These are phyloP conservation scores for Hemisphaericaspora xylanilytica DNA, from an alignment of 1,139 yeast species.

Conservation along the genomic window DNA sequence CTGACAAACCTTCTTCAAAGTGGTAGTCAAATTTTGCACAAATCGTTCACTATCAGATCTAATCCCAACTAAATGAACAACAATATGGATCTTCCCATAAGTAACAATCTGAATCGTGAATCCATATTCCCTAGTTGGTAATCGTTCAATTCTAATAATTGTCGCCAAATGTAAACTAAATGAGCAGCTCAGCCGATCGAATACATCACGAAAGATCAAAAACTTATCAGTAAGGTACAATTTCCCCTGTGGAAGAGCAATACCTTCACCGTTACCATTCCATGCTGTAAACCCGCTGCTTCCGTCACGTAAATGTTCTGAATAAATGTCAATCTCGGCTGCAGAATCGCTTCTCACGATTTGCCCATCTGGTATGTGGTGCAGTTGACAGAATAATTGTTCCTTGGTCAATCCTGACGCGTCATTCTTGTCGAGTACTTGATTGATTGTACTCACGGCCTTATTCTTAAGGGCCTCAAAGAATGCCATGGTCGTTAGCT, in stretches of 20 bases:
- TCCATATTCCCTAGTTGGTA: constrained; percentile 73
- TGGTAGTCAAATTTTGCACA: constrained; percentile 62
- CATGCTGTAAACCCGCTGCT: constrained; percentile 9
- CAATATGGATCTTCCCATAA: constrained; percentile 61
- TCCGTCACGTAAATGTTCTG: constrained; percentile 29
- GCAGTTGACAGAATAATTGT: constrained; percentile 65
- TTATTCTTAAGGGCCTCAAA: constrained; percentile 47
- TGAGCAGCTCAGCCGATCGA: constrained; percentile 66
- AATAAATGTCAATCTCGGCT: constrained; percentile 62
- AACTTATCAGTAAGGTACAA: constrained; percentile 71
- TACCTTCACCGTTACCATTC: constrained; percentile 11
- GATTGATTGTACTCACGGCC: constrained; percentile 44
- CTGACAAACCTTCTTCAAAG: constrained; percentile 62
- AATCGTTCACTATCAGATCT: constrained; percentile 79
- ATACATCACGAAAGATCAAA: constrained; percentile 68
- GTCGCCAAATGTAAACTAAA: constrained; percentile 75
- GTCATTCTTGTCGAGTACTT: constrained; percentile 38
- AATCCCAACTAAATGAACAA: constrained; percentile 75
- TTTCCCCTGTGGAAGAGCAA: constrained; percentile 51
- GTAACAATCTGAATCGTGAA: constrained; percentile 75
- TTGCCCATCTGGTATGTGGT: constrained; percentile 71
- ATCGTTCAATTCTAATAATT: constrained; percentile 79
- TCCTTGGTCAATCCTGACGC: constrained; percentile 50
- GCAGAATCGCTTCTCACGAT: constrained; percentile 61
- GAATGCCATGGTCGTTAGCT: constrained; percentile 59